Base-by-base conservation (phyloP, 1,284 basidiomycete genomes). In the Tetrapyrgos nigripes region DNA sequence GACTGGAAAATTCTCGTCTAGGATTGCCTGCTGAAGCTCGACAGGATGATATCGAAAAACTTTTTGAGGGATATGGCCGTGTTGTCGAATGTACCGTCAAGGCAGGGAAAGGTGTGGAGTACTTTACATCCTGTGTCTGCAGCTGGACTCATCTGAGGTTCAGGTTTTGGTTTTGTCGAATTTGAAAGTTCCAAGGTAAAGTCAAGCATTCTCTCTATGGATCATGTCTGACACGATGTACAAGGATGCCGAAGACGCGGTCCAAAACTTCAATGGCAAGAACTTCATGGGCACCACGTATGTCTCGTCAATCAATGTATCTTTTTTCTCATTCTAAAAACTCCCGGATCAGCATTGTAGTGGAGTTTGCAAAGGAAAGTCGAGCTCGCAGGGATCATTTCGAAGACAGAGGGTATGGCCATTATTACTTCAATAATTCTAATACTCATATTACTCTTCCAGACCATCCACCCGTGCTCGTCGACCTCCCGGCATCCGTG, bases 141-240 rank as follows among this genome's bases (percentile, higher is more conserved):
- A 31, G 21, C 13, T 31, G 17, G 43, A 23, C 10, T 29, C 27
- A 8, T 51, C 24, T 54, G n/a, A n/a, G n/a, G n/a, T n/a, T 23
- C 63, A 89, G 92, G 93, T 44, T 97, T 97, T 69, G 96, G 94
- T 51, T 97, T 98, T 71, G 87, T 97, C 67, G 96, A 97, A 76
- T 97, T 96, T 68, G 95, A 96, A 73, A 91, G 79, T 67, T 77
- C 87, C 29, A 88, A 91, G 77, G 92, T 86, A 69, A 60, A 75
- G 45, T 53, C 23, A 55, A 17, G 28, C 28, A 46, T 44, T 50
- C 9, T 46, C 37, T 59, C 53, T 19, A 33, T 11, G 35, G 8
- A n/a, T 37, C 43, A 28, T 57, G 21, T 24, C 46, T 56, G n/a
- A n/a, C 57, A 44, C 10, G 21, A 19, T 60, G 46, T 49, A 62